phyloP scores from a whole-genome alignment of 768 basidiomycete genomes.

The Naganishia vaughanmartiniae region DNA sequence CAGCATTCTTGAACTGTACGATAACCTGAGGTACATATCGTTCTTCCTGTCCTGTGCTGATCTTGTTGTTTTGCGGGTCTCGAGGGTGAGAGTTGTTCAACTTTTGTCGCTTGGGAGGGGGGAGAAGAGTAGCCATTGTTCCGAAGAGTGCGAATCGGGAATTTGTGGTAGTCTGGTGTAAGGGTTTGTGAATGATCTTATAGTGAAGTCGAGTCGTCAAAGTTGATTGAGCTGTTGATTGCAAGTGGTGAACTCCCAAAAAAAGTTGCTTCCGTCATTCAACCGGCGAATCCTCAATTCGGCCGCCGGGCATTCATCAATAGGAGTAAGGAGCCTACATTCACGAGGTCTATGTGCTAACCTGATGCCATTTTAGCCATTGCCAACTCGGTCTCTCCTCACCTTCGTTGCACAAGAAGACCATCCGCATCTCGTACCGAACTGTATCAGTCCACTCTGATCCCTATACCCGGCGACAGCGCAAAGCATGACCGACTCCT shows the following conservation, averaged over 20 bases:
- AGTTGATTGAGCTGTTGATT: background rate
- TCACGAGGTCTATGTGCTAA: no score
- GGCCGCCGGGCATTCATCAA: slow-evolving; percentile 4
- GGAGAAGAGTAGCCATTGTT: slow-evolving; percentile 76
- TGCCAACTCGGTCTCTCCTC: no score
- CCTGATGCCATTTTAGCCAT: no score
- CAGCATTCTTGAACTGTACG: slow-evolving; percentile 88
- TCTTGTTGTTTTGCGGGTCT: slow-evolving; percentile 49
- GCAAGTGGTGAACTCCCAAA: slow-evolving; percentile 3
- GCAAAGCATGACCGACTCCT: slow-evolving; percentile 1
- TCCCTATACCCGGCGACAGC: background rate
- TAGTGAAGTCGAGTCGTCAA: background rate
- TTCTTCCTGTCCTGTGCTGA: slow-evolving; percentile 50
- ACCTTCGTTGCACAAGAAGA: no score
- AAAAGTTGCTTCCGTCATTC: slow-evolving; percentile 14
- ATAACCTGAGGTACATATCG: slow-evolving; percentile 65
- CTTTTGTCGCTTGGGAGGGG: slow-evolving; percentile 85
- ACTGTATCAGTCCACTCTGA: no score
- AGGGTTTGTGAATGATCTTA: background rate
- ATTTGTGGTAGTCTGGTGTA: background rate
- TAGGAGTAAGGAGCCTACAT: no score
- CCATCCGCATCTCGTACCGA: no score
- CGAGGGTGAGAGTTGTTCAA: slow-evolving; percentile 63
- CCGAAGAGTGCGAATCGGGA: background rate
- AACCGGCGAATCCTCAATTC: background rate